Conservation (phyloP, 345 rosid species). For the Camelina hispida region DNA sequence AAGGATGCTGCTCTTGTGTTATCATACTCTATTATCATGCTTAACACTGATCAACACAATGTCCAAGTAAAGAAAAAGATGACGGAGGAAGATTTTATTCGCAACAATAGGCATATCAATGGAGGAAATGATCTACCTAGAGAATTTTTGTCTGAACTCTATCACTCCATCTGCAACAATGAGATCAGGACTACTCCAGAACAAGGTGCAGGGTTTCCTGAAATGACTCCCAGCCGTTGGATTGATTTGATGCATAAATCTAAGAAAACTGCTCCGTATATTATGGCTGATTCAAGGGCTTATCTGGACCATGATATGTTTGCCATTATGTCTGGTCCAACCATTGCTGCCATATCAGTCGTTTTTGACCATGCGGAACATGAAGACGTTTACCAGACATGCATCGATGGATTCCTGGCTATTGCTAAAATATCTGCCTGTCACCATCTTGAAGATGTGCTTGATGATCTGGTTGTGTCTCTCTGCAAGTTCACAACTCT, state of each 20-base stretch:
- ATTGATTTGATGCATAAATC: constrained; percentile 97
- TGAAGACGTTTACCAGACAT: constrained; percentile 93
- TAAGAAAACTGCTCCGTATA: constrained; percentile 86
- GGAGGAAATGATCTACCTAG: constrained; percentile 92
- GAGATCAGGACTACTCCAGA: constrained; percentile 98
- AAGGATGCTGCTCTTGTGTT: constrained; percentile 96
- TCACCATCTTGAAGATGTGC: constrained; percentile 97
- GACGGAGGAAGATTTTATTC: constrained; percentile 97
- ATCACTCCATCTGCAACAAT: constrained; percentile 89
- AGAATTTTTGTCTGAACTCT: constrained; percentile 84
- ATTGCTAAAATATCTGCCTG: constrained; percentile 97
- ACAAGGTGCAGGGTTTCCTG: constrained; percentile 90
- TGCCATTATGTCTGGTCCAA: constrained; percentile 98
- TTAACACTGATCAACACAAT: constrained; percentile 97
- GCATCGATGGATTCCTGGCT: constrained; percentile 97
- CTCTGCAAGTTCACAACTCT: constrained; percentile 95
- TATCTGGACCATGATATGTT: constrained; percentile 98
- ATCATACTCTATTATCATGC: constrained; percentile 96
- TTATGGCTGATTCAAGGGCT: constrained; percentile 77
- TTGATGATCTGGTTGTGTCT: constrained; percentile 95
- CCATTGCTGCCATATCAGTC: constrained; percentile 98
- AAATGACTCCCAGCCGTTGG: constrained; percentile 99
- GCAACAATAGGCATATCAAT: constrained; percentile 92
- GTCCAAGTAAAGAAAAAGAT: constrained; percentile 98
- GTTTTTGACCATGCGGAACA: constrained; percentile 98